These are phyloP conservation scores for Seiridium cupressi DNA, from an alignment of 2,329 filamentous ascomycete species.

Conservation along the genomic window DNA sequence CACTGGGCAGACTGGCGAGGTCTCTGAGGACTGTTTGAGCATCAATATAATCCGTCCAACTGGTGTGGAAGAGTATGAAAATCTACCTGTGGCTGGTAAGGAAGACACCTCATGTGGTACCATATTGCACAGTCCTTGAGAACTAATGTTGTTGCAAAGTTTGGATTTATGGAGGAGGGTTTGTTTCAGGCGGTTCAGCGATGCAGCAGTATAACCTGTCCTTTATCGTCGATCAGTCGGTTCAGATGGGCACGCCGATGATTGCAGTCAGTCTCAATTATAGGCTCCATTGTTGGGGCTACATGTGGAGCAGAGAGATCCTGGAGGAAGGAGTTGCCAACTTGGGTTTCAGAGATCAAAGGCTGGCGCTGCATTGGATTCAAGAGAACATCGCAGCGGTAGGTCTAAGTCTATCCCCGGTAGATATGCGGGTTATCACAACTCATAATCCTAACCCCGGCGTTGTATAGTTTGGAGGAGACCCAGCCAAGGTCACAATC, in stretches of 20 bases:
- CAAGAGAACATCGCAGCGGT: slow-evolving; percentile 44
- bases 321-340: slow-evolving; percentile 44
- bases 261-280: slow-evolving; percentile 52
- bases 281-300: slow-evolving; percentile 49
- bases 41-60: slow-evolving; percentile 58
- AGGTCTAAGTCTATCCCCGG: background rate
- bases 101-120: no score
- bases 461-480: slow-evolving; percentile 40
- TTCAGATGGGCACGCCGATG: slow-evolving; percentile 44
- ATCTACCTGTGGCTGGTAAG: slow-evolving; percentile 46
- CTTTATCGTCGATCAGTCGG: slow-evolving; percentile 30
- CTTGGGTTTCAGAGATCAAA: slow-evolving; percentile 48
- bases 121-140: background rate
- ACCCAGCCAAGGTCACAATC: slow-evolving; percentile 44
- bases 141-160: slow-evolving; percentile 21
- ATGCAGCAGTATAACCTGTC: slow-evolving; percentile 59
- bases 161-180: slow-evolving; percentile 56
- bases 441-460: background rate
- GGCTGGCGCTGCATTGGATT: slow-evolving; percentile 46
- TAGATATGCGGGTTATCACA: background rate
- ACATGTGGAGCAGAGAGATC: slow-evolving; percentile 46
- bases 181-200: slow-evolving; percentile 35
- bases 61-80: slow-evolving; percentile 33
- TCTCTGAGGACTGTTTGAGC: slow-evolving; percentile 57
- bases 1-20: slow-evolving; percentile 34